phyloP scores from a whole-genome alignment of 2,329 filamentous ascomycete species.

The Pseudonectria foliicola region DNA sequence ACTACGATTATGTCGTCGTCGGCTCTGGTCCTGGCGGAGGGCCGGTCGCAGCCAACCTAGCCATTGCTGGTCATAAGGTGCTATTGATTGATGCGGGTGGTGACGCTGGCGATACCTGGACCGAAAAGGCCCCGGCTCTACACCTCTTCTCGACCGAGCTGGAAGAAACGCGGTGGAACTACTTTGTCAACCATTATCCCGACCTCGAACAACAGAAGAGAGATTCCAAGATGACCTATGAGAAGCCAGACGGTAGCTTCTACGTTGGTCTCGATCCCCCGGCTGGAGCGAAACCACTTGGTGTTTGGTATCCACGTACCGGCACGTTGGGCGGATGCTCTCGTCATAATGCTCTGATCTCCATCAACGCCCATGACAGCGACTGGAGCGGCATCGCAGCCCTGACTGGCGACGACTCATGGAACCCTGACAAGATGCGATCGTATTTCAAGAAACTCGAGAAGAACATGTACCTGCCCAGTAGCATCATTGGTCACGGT shows the following conservation, averaged over 20 bases:
- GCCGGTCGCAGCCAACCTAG: slow-evolving; percentile 48
- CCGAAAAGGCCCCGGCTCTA: slow-evolving; percentile 22
- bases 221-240: slow-evolving; percentile 42
- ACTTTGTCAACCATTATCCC: slow-evolving; percentile 54
- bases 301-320: slow-evolving; percentile 37
- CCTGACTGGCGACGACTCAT: slow-evolving; percentile 36
- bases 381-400: slow-evolving; percentile 35
- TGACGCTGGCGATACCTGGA: slow-evolving; percentile 36
- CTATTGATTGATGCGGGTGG: slow-evolving; percentile 54
- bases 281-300: slow-evolving; percentile 29
- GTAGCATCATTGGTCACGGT: slow-evolving; percentile 32
- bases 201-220: slow-evolving; percentile 38
- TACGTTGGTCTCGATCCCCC: slow-evolving; percentile 30
- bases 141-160: slow-evolving; percentile 21
- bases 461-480: slow-evolving; percentile 33
- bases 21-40: slow-evolving; percentile 51
- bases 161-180: slow-evolving; percentile 42
- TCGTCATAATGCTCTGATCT: slow-evolving; percentile 30
- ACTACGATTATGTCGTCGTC: slow-evolving; percentile 54
- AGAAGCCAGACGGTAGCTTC: slow-evolving; percentile 26
- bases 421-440: slow-evolving; percentile 34
- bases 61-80: slow-evolving; percentile 47
- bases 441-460: slow-evolving; percentile 36
- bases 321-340: slow-evolving; percentile 37
- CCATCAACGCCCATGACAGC: slow-evolving; percentile 31